phyloP scores from a whole-genome alignment of 495 filamentous ascomycete species.

The Hypoxylon lenormandii region DNA sequence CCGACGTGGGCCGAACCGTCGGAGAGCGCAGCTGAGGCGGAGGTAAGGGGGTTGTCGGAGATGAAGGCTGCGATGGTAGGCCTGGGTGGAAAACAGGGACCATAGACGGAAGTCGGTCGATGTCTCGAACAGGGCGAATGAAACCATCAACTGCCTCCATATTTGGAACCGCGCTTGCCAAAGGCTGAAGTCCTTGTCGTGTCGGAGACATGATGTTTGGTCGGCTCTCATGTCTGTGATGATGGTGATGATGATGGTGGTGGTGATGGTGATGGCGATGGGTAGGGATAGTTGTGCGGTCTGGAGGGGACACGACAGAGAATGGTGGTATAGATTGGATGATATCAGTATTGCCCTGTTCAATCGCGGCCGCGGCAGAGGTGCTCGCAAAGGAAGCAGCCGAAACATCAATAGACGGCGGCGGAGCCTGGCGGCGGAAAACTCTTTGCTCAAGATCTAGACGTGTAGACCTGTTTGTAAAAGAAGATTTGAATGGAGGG shows the following conservation, averaged over 20 bases:
- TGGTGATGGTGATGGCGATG: constrained; percentile 62
- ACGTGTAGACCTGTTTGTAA: constrained; percentile 63
- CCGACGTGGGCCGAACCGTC: constrained; percentile 64
- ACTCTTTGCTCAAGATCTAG: constrained; percentile 59
- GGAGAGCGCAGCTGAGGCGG: constrained; percentile 66
- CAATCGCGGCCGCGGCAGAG: constrained; percentile 53
- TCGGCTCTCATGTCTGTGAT: constrained; percentile 70
- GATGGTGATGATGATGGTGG: constrained; percentile 69
- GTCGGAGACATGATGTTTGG: constrained; percentile 64
- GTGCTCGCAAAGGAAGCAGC: constrained; percentile 60
- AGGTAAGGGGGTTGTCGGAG: constrained; percentile 88
- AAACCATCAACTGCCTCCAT: constrained; percentile 83
- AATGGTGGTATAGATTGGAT: constrained; percentile 74
- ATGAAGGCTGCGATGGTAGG: constrained; percentile 87
- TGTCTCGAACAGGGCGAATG: constrained; percentile 83
- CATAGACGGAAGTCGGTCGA: constrained; percentile 88
- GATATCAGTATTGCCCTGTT: constrained; percentile 60
- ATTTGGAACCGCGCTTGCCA: constrained; percentile 74
- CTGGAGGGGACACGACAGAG: constrained; percentile 78
- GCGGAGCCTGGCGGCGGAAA: constrained; percentile 62
- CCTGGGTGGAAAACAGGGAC: constrained; percentile 76
- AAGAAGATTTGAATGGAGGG: constrained; percentile 59
- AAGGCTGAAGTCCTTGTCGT: constrained; percentile 71
- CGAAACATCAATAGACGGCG: constrained; percentile 61
- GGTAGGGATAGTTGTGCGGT: constrained; percentile 72